Percentiles rank a stretch among this genome's conserved stretches.
Conservation (phyloP, 495 filamentous ascomycete species). For the Penicillium arizonense region DNA sequence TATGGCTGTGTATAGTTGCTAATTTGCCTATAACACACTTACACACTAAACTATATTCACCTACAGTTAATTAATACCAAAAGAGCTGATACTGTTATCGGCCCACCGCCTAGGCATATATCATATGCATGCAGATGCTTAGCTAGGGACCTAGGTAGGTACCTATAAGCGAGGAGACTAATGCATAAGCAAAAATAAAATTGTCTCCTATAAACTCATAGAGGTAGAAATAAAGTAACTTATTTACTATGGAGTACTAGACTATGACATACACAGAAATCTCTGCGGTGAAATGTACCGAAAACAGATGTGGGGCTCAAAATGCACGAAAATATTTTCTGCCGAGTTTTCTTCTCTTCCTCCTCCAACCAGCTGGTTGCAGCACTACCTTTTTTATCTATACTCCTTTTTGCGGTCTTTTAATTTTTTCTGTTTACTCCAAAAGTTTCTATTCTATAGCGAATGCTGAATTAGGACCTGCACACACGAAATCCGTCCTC, state of each 20-base stretch:
- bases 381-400: conserved; percentile 1
- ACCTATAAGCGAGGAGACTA: no score
- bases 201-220: no score
- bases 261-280: not conserved
- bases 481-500: conserved; percentile 36
- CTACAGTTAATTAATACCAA: no score
- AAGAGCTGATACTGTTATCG: not conserved
- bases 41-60: no score
- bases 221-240: no score
- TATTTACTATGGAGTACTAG: no score
- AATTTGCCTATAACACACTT: no score
- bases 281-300: conserved; percentile 10
- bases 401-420: not conserved
- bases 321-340: conserved; percentile 12
- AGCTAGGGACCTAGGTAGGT: not conserved
- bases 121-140: not conserved
- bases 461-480: conserved; percentile 46
- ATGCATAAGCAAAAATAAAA: no score
- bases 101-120: not conserved
- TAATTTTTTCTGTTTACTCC: not conserved
- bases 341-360: conserved; percentile 4
- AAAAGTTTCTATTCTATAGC: conserved; percentile 28
- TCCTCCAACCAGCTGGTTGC: conserved; percentile 9
- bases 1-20: no score
- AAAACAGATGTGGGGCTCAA: conserved; percentile 7